These are phyloP conservation scores for Thalassiosira hispida DNA, from an alignment of 352 stramenopile genomes.

Conservation along the genomic window DNA sequence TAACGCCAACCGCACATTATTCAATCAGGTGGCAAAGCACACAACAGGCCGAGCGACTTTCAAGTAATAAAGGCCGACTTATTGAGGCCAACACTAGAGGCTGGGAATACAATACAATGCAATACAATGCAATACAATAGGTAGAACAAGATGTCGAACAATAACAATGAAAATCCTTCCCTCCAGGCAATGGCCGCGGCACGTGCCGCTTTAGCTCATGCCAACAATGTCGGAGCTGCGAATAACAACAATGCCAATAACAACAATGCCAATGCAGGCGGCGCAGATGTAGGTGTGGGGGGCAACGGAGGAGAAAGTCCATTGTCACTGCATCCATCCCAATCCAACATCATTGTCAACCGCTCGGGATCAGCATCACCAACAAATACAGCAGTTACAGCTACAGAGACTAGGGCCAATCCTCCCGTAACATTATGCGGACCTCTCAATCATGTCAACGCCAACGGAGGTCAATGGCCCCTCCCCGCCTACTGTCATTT, in stretches of 20 bases:
- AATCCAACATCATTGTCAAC: constrained; percentile 42
- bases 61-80: too few relatives aligned
- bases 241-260: background rate
- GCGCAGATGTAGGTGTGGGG: background rate
- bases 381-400: background rate
- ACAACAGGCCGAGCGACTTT: too few relatives aligned
- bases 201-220: constrained; percentile 10
- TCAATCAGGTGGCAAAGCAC: too few relatives aligned
- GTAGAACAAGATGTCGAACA: constrained; percentile 2
- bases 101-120: too few relatives aligned
- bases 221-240: background rate
- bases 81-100: too few relatives aligned
- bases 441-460: background rate
- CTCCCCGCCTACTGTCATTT: constrained; percentile 78
- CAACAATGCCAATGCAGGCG: background rate
- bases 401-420: background rate
- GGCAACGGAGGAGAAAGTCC: background rate
- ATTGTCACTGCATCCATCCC: background rate
- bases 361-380: constrained; percentile 9
- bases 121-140: too few relatives aligned
- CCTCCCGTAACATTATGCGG: background rate
- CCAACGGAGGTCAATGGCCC: constrained; percentile 41
- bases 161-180: constrained; percentile 13
- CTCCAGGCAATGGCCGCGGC: constrained; percentile 17
- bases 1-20: too few relatives aligned